Evolutionary conservation across 257 asterid genomes (phyloP).

Genomic region (Ilex asprella): DNA sequence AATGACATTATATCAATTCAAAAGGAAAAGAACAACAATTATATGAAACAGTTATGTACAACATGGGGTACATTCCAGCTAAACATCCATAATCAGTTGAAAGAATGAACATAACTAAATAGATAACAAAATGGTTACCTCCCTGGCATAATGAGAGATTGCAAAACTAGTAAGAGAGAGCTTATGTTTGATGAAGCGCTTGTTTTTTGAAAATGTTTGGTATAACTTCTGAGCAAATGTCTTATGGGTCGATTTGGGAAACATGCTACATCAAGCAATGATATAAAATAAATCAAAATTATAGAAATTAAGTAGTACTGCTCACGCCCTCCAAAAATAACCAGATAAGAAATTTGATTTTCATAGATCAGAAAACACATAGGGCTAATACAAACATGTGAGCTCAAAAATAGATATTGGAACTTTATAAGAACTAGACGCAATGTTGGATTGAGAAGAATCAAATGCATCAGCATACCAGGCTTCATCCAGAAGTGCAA

Average conservation of each 20-base stretch:
- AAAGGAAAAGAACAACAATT: no score
- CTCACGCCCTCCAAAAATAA: no score
- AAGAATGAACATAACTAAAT: background rate
- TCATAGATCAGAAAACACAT: background rate
- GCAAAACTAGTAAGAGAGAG: constrained; percentile 97
- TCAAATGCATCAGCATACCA: constrained; percentile 50
- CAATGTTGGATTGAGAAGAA: constrained; percentile 7
- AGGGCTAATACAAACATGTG: background rate
- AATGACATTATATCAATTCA: no score
- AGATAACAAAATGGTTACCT: constrained; percentile 44
- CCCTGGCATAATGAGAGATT: constrained; percentile 98
- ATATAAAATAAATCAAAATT: constrained; percentile 1
- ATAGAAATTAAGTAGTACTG: background rate
- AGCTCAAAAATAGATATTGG: background rate
- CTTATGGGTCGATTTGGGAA: constrained; percentile 98
- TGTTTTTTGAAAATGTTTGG: constrained; percentile 82
- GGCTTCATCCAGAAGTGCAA: constrained; percentile 96
- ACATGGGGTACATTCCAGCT: constrained; percentile 13
- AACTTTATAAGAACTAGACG: constrained; percentile 3
- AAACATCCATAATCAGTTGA: background rate
- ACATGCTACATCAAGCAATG: constrained; percentile 69
- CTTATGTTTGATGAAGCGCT: constrained; percentile 97
- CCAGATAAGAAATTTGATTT: background rate
- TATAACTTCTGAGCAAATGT: constrained; percentile 99
- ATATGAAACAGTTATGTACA: no score